Base-by-base conservation (phyloP, 1,284 basidiomycete genomes). In the Xerocomus nothofagi region DNA sequence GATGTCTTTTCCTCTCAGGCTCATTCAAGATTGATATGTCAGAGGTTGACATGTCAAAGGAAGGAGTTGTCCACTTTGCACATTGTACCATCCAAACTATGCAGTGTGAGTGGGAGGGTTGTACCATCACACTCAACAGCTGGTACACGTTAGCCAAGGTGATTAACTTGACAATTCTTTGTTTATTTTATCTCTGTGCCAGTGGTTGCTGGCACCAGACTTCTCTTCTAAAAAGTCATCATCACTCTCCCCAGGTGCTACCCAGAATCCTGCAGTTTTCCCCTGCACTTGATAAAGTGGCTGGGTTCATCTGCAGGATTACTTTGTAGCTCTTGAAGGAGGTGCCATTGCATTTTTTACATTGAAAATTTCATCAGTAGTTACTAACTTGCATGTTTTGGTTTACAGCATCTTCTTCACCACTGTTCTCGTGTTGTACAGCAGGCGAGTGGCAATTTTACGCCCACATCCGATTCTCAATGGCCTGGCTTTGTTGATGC, bases 111-210 rank as follows among this genome's bases (percentile, higher is more conserved):
- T 65, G 63, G 63, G 62, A 59, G 10, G 53, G 39, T 23, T 65
- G 63, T 36, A 27, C 47, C 27, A 37, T 57, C 17, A 47, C 39
- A 44, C 57, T 65, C 20, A 65, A 65, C 36, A 59, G 66, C 39
- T 65, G 67, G 58, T n/a, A 61, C 26, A 57, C 51, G 44, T 44
- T 65, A 41, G 41, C 54, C 49, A 68, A 68, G 62, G 62, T 64
- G 24, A 66, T 44, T 62, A 39, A 41, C 17, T 43, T 51, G 39
- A 36, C 0, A 36, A 15, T 18, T 45, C 23, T 27, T 46, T 50
- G 17, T 46, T 49, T 44, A 20, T 27, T 23, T 26, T 43, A 26
- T 30, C 42, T 46, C 12, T 39, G 36, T 47, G n/a, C n/a, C n/a
- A n/a, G n/a, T n/a, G 17, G 18, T 36, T 47, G 34, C 24, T 56